Base-by-base conservation (phyloP, 2,329 filamentous ascomycete species). In the Beauveria scarabaeidicola region DNA sequence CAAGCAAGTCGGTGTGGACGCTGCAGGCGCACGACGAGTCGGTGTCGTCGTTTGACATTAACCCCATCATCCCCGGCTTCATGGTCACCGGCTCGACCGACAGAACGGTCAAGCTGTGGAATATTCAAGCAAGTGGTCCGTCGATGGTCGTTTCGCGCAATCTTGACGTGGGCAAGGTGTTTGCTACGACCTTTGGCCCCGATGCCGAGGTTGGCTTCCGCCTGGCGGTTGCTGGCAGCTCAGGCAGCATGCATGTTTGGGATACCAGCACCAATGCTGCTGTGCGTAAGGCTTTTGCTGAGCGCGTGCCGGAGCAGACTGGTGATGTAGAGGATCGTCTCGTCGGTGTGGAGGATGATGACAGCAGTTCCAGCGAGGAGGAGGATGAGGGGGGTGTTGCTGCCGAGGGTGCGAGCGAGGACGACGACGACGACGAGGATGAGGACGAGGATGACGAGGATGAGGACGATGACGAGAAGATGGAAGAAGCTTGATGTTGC, bases 101-200 rank as follows among this genome's bases (percentile, higher is more conserved):
- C 78, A 93, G 91, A 78, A 90, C 88, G 6, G 91, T 97, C 67
- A 99, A 99, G 80, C 80, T 99, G 60, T 99, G 94, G 94, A 96
- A 96, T 74, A 85, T 97, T 60, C 83, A 88, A 66, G 74, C 87
- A 13, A 83, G 83, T 44, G 91, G 91, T 2, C 94, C 94, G 1
- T 89, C 86, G 62, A 89, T 99, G 84, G 91, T 99, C 1, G 90
- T 95, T 5, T 89, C 90, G 27, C 86, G 94, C 65, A 93, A 97
- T 72, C 78, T 97, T 50, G 94, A 95, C 58, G 90, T 99, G 19
- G 94, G 94, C 62, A 95, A 93, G 75, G 89, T 99, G 41, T 99
- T 99, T 74, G 90, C 90, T 11, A 89, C 92, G 2, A 83, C 82
- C 7, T 99, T 97, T 72, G 94, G 89, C 4, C 93, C 94, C 1